Evolutionary conservation across 805 yeast species (phyloP), one percentile per base, ranked within the genome.

Genomic region (Spathaspora sp.): DNA sequence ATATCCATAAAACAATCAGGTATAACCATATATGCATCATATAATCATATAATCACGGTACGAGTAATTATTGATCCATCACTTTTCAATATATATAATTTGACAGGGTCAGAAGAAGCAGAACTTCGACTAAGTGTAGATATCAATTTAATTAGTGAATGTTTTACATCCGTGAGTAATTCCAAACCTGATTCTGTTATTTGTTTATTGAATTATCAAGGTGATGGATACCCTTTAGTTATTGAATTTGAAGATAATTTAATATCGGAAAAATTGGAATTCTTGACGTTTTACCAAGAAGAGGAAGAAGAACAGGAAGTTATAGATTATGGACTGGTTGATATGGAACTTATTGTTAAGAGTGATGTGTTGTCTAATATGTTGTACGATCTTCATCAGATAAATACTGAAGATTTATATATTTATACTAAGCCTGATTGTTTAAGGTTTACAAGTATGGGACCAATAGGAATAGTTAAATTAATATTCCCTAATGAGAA

Each of bases 401-500:
- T 74, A 44, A 66, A 63, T 51, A 73, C 78, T 2, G 56, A 58
- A 19, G 70, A 68, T n/a, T 49, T 75, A 43, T 70, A 57, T 53
- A 58, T 74, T 35, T 61, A 58, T 43, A 60, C 68, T 4, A 4
- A 32, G 20, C 10, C 35, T 19, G 6, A 42, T 64, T 59, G 72
- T 55, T 65, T 85, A 45, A 72, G 77, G 23, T 76, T 90, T 49
- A 78, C 87, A 5, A 85, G 94, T 0, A 77, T 76, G 40, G 88
- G 93, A 10, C 87, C 84, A n/a, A 75, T 88, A 45, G 96, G 96
- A 0, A 73, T 76, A 48, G 83, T 89, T 40, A 84, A 86, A 60
- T 70, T 89, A 18, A 75, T 78, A 9, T 76, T 85, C 46, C 96
- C 96, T 0, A 78, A 76, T 53, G 87, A 80, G 46, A 76, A 78